A percentile compares a stretch with the other conserved stretches of the same genome.
These are phyloP conservation scores for Sclerotinia spermophila DNA, from an alignment of 2,329 filamentous ascomycete species.

Conservation along the genomic window DNA sequence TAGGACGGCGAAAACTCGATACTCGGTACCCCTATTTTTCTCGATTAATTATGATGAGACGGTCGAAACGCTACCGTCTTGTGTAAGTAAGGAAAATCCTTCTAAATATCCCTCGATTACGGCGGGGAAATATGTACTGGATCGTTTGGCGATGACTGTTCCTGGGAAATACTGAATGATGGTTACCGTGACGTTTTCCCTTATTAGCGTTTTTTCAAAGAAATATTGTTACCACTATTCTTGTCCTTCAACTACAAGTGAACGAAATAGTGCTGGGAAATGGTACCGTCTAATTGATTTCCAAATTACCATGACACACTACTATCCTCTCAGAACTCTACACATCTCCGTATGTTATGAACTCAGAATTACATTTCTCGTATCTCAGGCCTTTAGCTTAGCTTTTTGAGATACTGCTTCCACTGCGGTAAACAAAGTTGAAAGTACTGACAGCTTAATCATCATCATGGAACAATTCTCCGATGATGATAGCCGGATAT, in stretches of 20 bases:
- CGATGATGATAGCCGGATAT: neutral
- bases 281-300: neutral
- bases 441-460: neutral
- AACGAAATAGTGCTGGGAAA: fast-evolving
- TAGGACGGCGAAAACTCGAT: conserved; percentile 47
- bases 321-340: neutral
- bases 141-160: conserved; percentile 33
- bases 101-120: conserved; percentile 34
- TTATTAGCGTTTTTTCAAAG: neutral
- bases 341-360: fast-evolving
- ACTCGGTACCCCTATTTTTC: conserved; percentile 56
- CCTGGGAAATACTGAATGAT: conserved; percentile 19
- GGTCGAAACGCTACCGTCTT: conserved; percentile 34
- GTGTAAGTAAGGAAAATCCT: conserved; percentile 31
- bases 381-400: neutral
- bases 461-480: neutral
- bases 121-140: conserved; percentile 34
- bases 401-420: neutral
- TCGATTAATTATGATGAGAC: conserved; percentile 36
- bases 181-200: too few species aligned
- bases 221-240: neutral
- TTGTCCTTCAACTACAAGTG: neutral
- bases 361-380: neutral
- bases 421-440: neutral
- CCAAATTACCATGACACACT: neutral